These are phyloP conservation scores for Lactarius psammicola DNA, from an alignment of 768 basidiomycete species.

Conservation along the genomic window DNA sequence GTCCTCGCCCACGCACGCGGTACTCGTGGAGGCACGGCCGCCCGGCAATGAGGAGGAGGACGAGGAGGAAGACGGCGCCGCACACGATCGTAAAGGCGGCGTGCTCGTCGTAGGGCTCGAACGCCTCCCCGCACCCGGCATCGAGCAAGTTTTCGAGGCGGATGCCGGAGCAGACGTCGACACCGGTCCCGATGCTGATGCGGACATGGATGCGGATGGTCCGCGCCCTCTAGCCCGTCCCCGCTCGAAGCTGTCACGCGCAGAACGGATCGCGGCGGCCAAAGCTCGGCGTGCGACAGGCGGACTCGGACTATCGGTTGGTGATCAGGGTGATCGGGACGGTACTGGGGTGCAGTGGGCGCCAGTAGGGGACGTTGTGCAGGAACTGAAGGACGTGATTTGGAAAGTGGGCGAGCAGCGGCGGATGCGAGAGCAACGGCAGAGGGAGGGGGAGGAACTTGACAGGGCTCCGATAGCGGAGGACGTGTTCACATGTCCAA, in stretches of 20 bases:
- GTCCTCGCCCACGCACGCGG: constrained; percentile 31
- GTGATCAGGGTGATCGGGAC: constrained; percentile 21
- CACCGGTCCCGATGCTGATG: too few relatives aligned
- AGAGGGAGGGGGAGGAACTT: constrained; percentile 28
- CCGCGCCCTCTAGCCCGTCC: constrained; percentile 46
- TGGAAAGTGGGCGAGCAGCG: constrained; percentile 79
- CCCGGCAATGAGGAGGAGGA: not conserved
- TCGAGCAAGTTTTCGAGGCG: constrained; percentile 83
- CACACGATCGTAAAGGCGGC: constrained; percentile 63
- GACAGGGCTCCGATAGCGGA: not conserved
- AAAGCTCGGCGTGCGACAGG: constrained; percentile 52
- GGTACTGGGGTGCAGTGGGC: constrained; percentile 54
- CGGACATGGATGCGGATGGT: constrained; percentile 44
- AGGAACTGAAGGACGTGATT: constrained; percentile 83
- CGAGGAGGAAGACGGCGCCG: too few relatives aligned
- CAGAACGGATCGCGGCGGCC: constrained; percentile 66
- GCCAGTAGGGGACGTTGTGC: constrained; percentile 75
- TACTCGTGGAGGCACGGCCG: constrained; percentile 31
- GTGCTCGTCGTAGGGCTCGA: constrained; percentile 49
- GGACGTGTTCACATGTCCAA: constrained; percentile 14
- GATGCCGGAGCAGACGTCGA: constrained; percentile 44
- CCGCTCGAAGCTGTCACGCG: constrained; percentile 64
- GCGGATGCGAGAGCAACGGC: constrained; percentile 35
- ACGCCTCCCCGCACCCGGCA: constrained; percentile 61
- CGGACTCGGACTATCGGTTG: constrained; percentile 33